Evolutionary conservation across 192 early-diverging fungal species (phyloP), one percentile per base, ranked within the genome.

Genomic region (Obelidium mucronatum): DNA sequence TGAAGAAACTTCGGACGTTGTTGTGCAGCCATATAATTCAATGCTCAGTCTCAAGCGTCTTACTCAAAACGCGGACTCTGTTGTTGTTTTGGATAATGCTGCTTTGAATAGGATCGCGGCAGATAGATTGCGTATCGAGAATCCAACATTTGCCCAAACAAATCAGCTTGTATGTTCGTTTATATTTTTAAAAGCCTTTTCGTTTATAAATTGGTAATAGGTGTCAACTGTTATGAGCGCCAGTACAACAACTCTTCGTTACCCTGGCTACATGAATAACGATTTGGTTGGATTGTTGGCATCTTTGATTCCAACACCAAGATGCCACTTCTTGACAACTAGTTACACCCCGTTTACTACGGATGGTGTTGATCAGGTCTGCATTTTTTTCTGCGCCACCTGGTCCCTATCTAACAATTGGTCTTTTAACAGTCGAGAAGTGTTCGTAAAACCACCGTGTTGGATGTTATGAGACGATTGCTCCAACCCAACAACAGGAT

Each of bases 191-290:
- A 30, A 17, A 68, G n/a, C 39, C 26, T 65, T 72, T 69, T 40
- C 74, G n/a, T 74, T 51, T 56, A 81, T 63, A 26, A 4, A 34
- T 80, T 51, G 22, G 22, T 42, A 30, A 15, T 75, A 92, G 92
- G 90, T 97, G n/a, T 96, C 97, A 13, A 99, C 97, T 3, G 97
- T 99, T 35, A 97, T 99, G 90, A 93, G 92, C 36, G 96, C 97
- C 19, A 94, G 93, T 79, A 99, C 97, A 26, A 96, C 93, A 3
- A 98, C 96, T 19, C 84, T 99, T 52, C 92, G 97, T 67, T 99
- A 99, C 84, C 97, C 97, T 36, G 95, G 96, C 67, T 99, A 98
- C 81, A 99, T 99, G 97, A 97, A 99, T 87, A 99, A 99, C 81
- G 96, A 99, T 78, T 87, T 99, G 54, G 95, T 97, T 5, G 92